These are phyloP conservation scores for Pythium volutum DNA, from an alignment of 352 stramenopile genomes.

Conservation along the genomic window DNA sequence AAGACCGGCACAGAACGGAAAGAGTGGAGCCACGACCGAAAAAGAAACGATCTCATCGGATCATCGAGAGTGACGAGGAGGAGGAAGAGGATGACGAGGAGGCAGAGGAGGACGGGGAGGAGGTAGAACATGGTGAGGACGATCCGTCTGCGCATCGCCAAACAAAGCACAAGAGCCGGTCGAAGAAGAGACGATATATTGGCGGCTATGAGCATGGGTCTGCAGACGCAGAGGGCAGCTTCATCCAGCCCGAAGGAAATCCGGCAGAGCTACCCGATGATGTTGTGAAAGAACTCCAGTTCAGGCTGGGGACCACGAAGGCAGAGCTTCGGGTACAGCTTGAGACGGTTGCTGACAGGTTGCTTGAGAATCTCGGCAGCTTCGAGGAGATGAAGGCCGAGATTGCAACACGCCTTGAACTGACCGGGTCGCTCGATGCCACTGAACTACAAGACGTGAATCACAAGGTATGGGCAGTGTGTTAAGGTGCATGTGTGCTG, in stretches of 20 bases:
- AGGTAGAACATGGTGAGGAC: neutral
- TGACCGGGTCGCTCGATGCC: constrained; percentile 23
- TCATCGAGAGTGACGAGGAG: constrained; percentile 37
- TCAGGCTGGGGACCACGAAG: constrained; percentile 46
- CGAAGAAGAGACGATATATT: constrained; percentile 48
- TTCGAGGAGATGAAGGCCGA: constrained; percentile 33
- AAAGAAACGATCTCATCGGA: constrained; percentile 30
- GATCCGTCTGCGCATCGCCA: neutral
- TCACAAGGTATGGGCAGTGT: neutral
- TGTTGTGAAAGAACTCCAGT: constrained; percentile 54
- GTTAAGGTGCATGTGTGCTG: neutral
- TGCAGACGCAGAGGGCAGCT: constrained; percentile 57
- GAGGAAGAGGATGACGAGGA: constrained; percentile 6
- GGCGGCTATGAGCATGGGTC: constrained; percentile 63
- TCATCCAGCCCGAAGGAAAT: constrained; percentile 86
- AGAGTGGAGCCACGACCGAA: constrained; percentile 6
- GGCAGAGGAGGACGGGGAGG: neutral
- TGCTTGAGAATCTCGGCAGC: constrained; percentile 43
- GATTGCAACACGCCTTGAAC: constrained; percentile 25
- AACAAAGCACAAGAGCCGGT: neutral
- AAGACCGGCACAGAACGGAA: neutral
- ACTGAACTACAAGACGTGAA: constrained; percentile 30
- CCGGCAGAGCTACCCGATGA: constrained; percentile 70
- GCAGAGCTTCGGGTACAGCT: constrained; percentile 36
- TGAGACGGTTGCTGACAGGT: constrained; percentile 24